Percentiles rank a stretch among this genome's conserved stretches.
These are phyloP conservation scores for Xylaria curta DNA, from an alignment of 495 filamentous ascomycete genomes.

Conservation along the genomic window DNA sequence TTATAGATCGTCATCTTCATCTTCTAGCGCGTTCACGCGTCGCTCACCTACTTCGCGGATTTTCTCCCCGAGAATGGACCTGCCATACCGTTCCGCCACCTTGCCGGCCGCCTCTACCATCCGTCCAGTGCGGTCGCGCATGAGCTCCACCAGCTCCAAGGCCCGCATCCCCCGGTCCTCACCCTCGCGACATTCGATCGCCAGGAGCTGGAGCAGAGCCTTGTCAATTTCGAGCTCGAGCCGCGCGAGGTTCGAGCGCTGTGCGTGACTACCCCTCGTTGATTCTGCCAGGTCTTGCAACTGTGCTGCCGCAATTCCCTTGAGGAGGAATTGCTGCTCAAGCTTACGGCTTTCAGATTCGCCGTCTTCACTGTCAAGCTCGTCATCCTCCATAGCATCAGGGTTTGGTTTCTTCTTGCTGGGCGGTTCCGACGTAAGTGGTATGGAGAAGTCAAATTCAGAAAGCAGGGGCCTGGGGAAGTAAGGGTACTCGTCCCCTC, in stretches of 20 bases:
- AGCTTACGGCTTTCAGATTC: constrained; percentile 54
- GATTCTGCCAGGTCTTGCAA: constrained; percentile 71
- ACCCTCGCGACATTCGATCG: constrained; percentile 85
- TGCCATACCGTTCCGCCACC: constrained; percentile 79
- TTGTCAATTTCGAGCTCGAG: constrained; percentile 86
- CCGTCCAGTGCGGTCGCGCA: constrained; percentile 78
- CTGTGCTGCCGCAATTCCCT: constrained; percentile 71
- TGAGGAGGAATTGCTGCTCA: constrained; percentile 82
- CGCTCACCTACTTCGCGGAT: constrained; percentile 78
- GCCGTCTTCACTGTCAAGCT: constrained; percentile 42
- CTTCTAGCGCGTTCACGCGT: constrained; percentile 65
- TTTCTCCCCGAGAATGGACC: constrained; percentile 81
- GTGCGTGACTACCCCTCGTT: constrained; percentile 61
- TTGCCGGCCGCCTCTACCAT: constrained; percentile 88
- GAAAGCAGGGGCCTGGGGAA: constrained; percentile 91
- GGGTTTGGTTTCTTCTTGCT: constrained; percentile 43
- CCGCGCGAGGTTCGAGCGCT: constrained; percentile 71
- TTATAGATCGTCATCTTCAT: constrained; percentile 39
- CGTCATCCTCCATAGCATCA: constrained; percentile 45
- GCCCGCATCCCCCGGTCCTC: constrained; percentile 95
- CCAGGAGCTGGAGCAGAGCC: constrained; percentile 85
- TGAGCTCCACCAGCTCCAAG: constrained; percentile 77
- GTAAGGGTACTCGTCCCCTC: constrained; percentile 89
- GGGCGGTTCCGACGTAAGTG: constrained; percentile 63
- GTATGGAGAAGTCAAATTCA: constrained; percentile 92